Conservation (phyloP, 805 yeast genomes). For the Wickerhamiella azyma region DNA sequence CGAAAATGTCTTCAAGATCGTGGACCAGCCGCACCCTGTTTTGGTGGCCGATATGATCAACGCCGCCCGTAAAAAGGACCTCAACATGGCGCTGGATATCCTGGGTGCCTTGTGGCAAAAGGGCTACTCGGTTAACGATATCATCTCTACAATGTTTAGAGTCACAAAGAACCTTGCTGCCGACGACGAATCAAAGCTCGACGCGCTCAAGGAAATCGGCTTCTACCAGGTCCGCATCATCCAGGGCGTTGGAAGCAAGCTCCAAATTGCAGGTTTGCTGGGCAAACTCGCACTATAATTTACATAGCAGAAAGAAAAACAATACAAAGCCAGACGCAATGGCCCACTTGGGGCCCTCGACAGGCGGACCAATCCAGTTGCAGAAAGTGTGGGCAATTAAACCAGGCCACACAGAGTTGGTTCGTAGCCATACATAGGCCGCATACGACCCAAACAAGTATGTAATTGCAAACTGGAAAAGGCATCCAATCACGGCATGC, state of each 20-base stretch:
- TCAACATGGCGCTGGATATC: constrained; percentile 53
- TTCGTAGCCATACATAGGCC: constrained; percentile 38
- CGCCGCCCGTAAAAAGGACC: constrained; percentile 29
- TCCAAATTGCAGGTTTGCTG: constrained; percentile 74
- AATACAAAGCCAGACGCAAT: not conserved
- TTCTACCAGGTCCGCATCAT: constrained; percentile 80
- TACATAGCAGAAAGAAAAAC: not conserved
- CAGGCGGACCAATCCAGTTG: constrained; percentile 59
- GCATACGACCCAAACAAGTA: constrained; percentile 59
- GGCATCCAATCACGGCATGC: constrained; percentile 27
- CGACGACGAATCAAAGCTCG: constrained; percentile 56
- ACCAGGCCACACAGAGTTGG: constrained; percentile 43
- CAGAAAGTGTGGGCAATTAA: constrained; percentile 51
- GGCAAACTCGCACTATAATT: constrained; percentile 32
- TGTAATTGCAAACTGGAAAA: constrained; percentile 51
- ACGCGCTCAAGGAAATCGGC: constrained; percentile 75
- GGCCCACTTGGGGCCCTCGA: constrained; percentile 10
- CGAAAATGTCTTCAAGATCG: constrained; percentile 86
- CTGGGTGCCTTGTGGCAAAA: constrained; percentile 67
- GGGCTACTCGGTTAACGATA: constrained; percentile 89
- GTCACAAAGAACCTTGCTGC: constrained; percentile 69
- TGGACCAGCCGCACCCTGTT: constrained; percentile 91
- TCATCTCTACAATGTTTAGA: constrained; percentile 77
- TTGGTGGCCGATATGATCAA: constrained; percentile 58
- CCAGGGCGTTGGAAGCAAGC: constrained; percentile 81